Evolutionary conservation across 352 stramenopile genomes (phyloP).

Genomic region (Globisporangium spinosum): DNA sequence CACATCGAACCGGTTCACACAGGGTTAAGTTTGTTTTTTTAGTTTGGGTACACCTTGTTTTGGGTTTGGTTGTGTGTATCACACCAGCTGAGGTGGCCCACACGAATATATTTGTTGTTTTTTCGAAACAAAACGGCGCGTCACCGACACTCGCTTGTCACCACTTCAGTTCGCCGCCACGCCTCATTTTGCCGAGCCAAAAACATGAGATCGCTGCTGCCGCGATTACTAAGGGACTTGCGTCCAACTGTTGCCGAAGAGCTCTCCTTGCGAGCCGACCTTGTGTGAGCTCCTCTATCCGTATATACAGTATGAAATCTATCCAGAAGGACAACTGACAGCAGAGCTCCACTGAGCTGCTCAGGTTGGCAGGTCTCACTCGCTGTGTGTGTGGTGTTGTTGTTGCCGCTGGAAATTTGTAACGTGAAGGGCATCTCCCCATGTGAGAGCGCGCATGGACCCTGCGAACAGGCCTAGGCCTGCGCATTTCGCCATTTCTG

Average conservation of each 20-base stretch:
- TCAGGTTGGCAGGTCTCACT: not conserved
- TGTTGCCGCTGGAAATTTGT: not conserved
- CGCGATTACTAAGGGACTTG: constrained; percentile 7
- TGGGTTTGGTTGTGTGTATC: not conserved
- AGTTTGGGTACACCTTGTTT: not conserved
- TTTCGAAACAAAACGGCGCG: not conserved
- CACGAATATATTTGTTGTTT: not conserved
- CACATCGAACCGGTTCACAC: not conserved
- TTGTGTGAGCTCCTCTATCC: not conserved
- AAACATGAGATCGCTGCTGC: not conserved
- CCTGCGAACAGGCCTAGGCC: not conserved
- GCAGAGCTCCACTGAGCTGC: too few species aligned
- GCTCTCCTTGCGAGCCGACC: not conserved
- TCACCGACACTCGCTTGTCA: constrained; percentile 6
- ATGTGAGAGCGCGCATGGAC: constrained; percentile 1
- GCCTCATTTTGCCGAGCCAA: not conserved
- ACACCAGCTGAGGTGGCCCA: not conserved
- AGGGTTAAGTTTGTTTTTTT: not conserved
- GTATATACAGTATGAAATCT: not conserved
- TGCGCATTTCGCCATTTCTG: not conserved
- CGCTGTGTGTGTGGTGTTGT: not conserved
- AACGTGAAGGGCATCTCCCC: constrained; percentile 5
- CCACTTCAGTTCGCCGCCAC: not conserved
- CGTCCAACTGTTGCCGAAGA: constrained; percentile 5
- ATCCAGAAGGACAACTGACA: not conserved